Percentiles rank a stretch among this genome's conserved stretches.
Conservation (phyloP, 2,329 filamentous ascomycete species). For the Sclerotinia trifoliorum region DNA sequence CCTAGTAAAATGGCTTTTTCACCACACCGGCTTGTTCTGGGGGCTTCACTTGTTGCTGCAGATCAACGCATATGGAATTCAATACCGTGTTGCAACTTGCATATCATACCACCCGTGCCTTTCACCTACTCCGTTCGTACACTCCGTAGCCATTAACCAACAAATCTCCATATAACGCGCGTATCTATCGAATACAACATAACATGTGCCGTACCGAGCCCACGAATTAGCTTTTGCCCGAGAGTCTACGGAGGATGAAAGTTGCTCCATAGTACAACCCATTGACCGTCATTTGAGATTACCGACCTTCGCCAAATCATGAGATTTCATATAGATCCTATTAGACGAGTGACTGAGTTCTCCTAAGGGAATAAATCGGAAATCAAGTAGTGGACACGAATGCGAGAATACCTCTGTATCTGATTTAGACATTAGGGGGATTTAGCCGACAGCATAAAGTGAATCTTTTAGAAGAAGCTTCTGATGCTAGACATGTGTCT, state of each 20-base stretch:
- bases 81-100: not conserved
- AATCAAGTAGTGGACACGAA: not conserved
- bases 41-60: not conserved
- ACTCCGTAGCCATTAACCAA: not conserved
- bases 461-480: not conserved
- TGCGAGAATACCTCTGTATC: not conserved
- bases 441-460: conserved; percentile 12
- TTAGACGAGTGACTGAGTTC: not conserved
- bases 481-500: not conserved
- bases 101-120: not conserved
- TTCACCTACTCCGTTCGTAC: not conserved
- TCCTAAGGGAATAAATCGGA: not conserved
- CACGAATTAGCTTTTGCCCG: not conserved
- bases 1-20: not conserved
- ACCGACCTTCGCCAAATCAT: not conserved
- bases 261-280: not conserved
- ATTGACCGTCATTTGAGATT: not conserved
- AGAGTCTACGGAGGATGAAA: not conserved
- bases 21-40: not conserved
- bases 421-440: not conserved
- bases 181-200: not conserved
- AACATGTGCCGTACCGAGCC: not conserved
- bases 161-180: not conserved
- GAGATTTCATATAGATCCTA: too few relatives aligned
- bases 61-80: not conserved